Base-by-base conservation (phyloP, 257 asterid species). In the Fraxinus pennsylvanica region DNA sequence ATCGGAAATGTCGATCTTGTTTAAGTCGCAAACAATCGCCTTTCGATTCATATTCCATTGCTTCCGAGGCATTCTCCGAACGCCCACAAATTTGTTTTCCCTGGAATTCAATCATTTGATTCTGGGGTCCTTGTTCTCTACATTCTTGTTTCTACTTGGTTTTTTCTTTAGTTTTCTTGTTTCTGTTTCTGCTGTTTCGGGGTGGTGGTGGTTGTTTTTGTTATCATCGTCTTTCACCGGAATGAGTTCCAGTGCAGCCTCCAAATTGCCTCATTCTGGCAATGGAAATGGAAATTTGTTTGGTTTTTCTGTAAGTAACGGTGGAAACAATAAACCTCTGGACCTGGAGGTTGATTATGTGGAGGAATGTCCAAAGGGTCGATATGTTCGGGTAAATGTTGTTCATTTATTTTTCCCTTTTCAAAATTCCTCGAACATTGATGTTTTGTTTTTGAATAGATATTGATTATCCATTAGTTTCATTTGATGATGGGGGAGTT, bases 311-410 rank as follows among this genome's bases (percentile, higher is more conserved):
- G 76, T 79, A 30, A 75, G 73, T 74, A 68, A 36, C 33, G 70
- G 78, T 76, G 68, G 83, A 72, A 65, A 50, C 65, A 74, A 33
- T 36, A 80, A 63, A n/a, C 76, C 78, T 32, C 73, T 59, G 36
- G 87, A 85, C 9, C 52, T 52, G 41, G 89, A 86, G 67, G 84
- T 43, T 72, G 92, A 89, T 80, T 85, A 82, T 67, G 89, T 88
- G 9, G 97, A 92, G 87, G 87, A 81, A 81, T 93, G 92, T 70
- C 85, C 87, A 33, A 81, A 72, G 21, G 86, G 85, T 76, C 93
- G 96, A 74, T 92, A 92, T 54, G 79, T 88, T 68, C 86, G 96
- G 94, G 96, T 92, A 89, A 54, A 8, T 17, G 43, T 83, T 25
- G 6, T 43, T 7, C 13, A 59, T 22, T 75, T 65, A 63, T 73